Percentiles rank a stretch among this genome's conserved stretches.
Evolutionary conservation across 139 green algal species (phyloP).

Genomic region (Zygnema cylindricum): DNA sequence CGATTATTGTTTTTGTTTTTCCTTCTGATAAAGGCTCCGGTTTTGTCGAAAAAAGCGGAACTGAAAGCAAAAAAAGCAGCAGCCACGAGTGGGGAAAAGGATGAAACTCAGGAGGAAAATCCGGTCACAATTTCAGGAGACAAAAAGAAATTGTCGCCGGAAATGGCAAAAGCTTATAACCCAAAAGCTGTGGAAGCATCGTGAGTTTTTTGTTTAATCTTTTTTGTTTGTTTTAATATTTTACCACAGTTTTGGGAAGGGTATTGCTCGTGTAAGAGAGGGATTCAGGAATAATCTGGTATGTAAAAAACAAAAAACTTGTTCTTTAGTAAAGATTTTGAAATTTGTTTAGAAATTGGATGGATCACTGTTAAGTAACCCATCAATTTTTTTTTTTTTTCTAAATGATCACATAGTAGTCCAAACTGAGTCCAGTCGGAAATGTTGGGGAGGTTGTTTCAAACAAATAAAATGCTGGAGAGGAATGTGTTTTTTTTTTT

Average conservation of each 20-base stretch:
- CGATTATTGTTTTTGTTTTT: no score
- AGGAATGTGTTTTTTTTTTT: no score
- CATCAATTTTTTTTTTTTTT: background rate
- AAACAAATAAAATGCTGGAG: no score
- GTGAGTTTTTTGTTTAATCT: conserved; percentile 16
- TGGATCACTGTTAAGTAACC: background rate
- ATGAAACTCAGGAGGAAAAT: conserved; percentile 71
- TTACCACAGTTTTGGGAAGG: background rate
- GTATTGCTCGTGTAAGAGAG: no score
- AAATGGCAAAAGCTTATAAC: conserved; percentile 88
- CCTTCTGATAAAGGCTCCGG: no score
- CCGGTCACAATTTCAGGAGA: conserved; percentile 76
- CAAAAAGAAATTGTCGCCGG: conserved; percentile 80
- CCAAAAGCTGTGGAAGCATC: conserved; percentile 66
- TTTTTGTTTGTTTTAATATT: background rate
- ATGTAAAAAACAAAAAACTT: background rate
- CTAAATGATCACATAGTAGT: no score
- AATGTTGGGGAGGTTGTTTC: no score
- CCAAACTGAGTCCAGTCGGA: no score
- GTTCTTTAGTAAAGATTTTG: background rate
- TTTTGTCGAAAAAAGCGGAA: conserved; percentile 75
- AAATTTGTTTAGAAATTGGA: background rate
- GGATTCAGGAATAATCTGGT: no score
- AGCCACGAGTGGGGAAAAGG: conserved; percentile 69
- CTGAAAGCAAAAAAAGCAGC: conserved; percentile 61